Evolutionary conservation across 2,329 filamentous ascomycete species (phyloP).

Genomic region (Arachnopeziza araneosa): DNA sequence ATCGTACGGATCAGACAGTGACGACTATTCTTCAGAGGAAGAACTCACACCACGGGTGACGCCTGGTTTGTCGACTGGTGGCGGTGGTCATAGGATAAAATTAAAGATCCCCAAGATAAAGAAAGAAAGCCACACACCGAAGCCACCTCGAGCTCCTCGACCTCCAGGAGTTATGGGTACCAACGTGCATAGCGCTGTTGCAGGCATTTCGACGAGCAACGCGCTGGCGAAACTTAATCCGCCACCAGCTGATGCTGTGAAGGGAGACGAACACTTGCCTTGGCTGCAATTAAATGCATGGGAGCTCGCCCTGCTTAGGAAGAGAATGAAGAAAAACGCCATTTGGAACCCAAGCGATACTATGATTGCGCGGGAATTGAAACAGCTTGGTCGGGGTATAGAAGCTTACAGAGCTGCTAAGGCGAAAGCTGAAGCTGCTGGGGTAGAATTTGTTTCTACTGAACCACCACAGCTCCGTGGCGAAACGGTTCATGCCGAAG

Average conservation of each 20-base stretch:
- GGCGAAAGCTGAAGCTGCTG: constrained; percentile 59
- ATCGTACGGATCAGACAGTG: constrained; percentile 38
- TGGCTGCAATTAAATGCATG: constrained; percentile 62
- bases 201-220: constrained; percentile 34
- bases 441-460: constrained; percentile 50
- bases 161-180: constrained; percentile 31
- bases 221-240: constrained; percentile 41
- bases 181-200: constrained; percentile 31
- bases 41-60: constrained; percentile 31
- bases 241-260: constrained; percentile 53
- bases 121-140: constrained; percentile 19
- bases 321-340: constrained; percentile 89
- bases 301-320: constrained; percentile 64
- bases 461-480: constrained; percentile 29
- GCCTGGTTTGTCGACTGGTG: constrained; percentile 15
- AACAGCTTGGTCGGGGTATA: constrained; percentile 60
- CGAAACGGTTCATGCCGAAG: constrained; percentile 47
- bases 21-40: constrained; percentile 21
- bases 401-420: constrained; percentile 58
- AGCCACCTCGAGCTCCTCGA: constrained; percentile 26
- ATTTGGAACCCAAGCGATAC: constrained; percentile 80
- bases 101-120: constrained; percentile 24
- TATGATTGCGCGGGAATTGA: constrained; percentile 77
- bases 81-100: constrained; percentile 22
- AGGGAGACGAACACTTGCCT: constrained; percentile 54